Evolutionary conservation across 257 asterid genomes (phyloP), one percentile per base, ranked within the genome.

Genomic region (Solanum arcanum): DNA sequence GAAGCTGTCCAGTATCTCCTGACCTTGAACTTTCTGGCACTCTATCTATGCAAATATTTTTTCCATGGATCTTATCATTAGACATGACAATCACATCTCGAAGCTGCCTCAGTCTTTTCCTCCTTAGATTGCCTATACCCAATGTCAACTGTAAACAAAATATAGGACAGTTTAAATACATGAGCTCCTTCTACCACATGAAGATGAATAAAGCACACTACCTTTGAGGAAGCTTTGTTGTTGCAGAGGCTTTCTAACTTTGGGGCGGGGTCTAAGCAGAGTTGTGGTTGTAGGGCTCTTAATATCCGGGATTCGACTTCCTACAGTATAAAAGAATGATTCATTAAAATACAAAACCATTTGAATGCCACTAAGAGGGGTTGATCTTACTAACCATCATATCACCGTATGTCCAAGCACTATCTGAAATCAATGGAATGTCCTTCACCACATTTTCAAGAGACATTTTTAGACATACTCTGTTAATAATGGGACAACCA

Each of bases 401-500:
- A 92, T 97, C 99, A 91, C 99, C 99, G 84, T 97, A 97, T 47
- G 99, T 94, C 99, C 99, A 97, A 90, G 90, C 92, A 90, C 89
- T 91, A 35, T 97, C 94, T 66, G 97, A 94, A 88, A 96, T 93
- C 74, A 93, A 87, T 11, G 98, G 98, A 86, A 97, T 93, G 93
- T 97, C 99, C 95, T 95, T 95, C 76, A 97, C 98, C 86, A 97
- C 93, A 90, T 95, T 97, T 89, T 97, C 99, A 83, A 97, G 90
- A 18, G 98, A 96, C 98, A 97, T 94, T 90, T 90, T 95, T 73
- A 97, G 97, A 88, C 89, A 84, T 59, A 96, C 94, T 92, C 92
- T 96, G 83, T 89, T 91, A 88, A 93, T 88, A 68, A 88, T 70
- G 76, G 99, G 98, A 87, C 93, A 90, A 85, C 88, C 92, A 88